phyloP scores from a whole-genome alignment of 306 rosid species.

The Pterocarpus macrocarpus region DNA sequence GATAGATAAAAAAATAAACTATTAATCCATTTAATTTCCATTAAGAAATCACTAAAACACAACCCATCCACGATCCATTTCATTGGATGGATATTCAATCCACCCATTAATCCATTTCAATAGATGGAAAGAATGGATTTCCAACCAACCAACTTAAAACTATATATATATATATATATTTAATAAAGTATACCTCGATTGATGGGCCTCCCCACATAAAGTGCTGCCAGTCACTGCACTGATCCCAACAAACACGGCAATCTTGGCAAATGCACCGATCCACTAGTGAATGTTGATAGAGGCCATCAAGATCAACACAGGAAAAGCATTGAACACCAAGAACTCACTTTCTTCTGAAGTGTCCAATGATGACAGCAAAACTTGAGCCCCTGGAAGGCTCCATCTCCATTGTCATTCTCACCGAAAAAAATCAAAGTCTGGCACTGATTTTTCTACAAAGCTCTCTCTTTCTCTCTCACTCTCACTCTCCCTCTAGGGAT shows the following conservation, averaged over 20 bases:
- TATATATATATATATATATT: no score
- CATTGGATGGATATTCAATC: neutral
- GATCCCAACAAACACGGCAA: no score
- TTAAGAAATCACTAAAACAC: neutral
- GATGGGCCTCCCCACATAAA: no score
- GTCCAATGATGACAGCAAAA: no score
- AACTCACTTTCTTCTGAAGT: no score
- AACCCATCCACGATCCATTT: neutral
- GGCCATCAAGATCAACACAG: no score
- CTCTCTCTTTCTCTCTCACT: neutral
- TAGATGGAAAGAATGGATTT: neutral
- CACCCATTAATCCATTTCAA: neutral
- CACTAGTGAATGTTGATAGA: no score
- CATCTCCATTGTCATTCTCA: neutral
- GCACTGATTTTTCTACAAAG: neutral
- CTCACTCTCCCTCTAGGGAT: neutral
- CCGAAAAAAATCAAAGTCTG: neutral
- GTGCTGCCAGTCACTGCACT: no score
- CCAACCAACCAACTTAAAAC: neutral
- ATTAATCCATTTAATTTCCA: neutral
- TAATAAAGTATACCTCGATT: no score
- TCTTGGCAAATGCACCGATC: no score
- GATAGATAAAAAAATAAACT: neutral
- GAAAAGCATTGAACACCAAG: no score
- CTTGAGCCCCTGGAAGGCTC: no score